Evolutionary conservation across 805 yeast genomes (phyloP), one percentile per base, ranked within the genome.

Genomic region (Candida argentea): DNA sequence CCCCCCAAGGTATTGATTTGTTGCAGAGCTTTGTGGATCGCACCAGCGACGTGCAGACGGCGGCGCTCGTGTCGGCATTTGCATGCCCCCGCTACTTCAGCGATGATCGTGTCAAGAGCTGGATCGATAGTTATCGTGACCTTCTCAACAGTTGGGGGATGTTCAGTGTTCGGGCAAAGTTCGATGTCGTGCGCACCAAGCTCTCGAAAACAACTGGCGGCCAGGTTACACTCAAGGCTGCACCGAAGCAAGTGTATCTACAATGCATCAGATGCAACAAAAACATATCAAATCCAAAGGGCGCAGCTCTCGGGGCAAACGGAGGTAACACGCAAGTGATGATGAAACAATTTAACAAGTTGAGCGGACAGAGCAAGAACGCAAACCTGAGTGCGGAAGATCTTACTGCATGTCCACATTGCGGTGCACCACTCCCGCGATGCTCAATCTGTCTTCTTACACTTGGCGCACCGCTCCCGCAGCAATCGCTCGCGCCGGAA

Each of bases 1-100:
- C 96, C 0, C 86, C 89, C 1, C 61, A 71, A 29, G 93, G 94
- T 0, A 72, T 84, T 18, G 82, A 82, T 44, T 60, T 89, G 26
- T 52, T 89, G 23, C 95, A 87, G 53, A 71, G 84, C 1, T 89
- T 81, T 52, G 91, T 87, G 19, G 89, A 86, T 50, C 66, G 87
- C 42, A 83, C 94, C 0, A 71, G 84, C 29, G 98, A 89, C 50
- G 80, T 86, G 2, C 98, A 89, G 50, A 86, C 94, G 0, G 95
- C 94, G 0, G 77, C 94, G 0, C 54, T 87, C 29, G 74, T 89
- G 3, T 70, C 84, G 0, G 65, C 87, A 4, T 83, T 70, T 55
- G 94, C 86, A 1, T 77, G 77, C 28, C 96, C 97, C 0, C 62
- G 86, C 34, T 87, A 80, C 50, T 84, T 87, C 50, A 55, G 55